phyloP scores from a whole-genome alignment of 148 eudicot genomes.

The Silene conica region DNA sequence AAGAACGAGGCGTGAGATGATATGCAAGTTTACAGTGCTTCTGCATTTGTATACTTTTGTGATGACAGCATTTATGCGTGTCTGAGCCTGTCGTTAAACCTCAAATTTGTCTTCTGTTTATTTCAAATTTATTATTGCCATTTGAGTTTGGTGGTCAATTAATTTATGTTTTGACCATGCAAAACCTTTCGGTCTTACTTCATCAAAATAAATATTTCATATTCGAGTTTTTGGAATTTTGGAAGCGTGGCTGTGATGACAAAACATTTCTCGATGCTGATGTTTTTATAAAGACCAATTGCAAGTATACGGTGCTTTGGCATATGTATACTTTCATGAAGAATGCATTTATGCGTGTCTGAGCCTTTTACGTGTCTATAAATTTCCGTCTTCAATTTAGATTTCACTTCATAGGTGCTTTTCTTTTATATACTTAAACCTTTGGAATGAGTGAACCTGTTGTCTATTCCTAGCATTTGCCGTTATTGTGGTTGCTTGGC shows the following conservation, averaged over 20 bases:
- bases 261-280: constrained; percentile 16
- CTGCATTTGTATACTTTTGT: constrained; percentile 19
- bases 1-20: constrained; percentile 8
- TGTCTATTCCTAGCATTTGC: not conserved
- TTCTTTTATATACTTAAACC: too few species aligned
- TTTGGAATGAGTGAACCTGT: too few species aligned
- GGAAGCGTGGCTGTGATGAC: constrained; percentile 9
- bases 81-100: constrained; percentile 23
- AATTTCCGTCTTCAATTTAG: not conserved
- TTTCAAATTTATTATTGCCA: too few species aligned
- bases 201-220: too few species aligned
- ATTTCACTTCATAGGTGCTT: too few species aligned
- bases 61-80: constrained; percentile 33
- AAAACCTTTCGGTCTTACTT: too few species aligned
- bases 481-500: too few species aligned
- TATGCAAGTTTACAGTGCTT: constrained; percentile 17
- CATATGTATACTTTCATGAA: constrained; percentile 28
- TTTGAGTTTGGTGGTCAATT: too few species aligned
- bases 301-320: constrained; percentile 14
- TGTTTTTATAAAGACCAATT: constrained; percentile 20
- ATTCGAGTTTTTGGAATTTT: too few species aligned
- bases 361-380: constrained; percentile 21
- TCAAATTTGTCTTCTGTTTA: not conserved
- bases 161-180: too few species aligned
- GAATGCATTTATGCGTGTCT: constrained; percentile 40